A percentile compares a stretch with the other conserved stretches of the same genome.
Conservation (phyloP, 768 basidiomycete genomes). For the Holtermannia corniformis region DNA sequence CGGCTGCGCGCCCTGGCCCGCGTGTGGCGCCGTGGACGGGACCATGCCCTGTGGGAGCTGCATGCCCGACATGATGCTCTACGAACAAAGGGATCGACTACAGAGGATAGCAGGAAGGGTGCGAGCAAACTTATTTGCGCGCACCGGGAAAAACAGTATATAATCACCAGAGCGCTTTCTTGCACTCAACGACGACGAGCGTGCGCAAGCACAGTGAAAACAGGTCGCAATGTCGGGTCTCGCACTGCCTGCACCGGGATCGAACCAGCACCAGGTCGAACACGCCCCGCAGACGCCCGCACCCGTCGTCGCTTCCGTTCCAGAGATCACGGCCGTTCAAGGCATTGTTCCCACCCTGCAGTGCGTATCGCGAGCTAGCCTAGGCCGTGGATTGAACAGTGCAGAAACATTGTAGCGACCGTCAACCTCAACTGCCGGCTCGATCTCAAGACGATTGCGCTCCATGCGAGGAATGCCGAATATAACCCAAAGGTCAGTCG, state of each 20-base stretch:
- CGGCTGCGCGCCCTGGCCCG: slow-evolving; percentile 4
- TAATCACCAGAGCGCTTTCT: neutral
- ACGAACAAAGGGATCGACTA: no score
- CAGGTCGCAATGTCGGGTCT: slow-evolving; percentile 2
- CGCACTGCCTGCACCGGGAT: neutral
- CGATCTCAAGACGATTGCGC: slow-evolving; percentile 94
- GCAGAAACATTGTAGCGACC: slow-evolving; percentile 87
- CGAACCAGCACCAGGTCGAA: neutral
- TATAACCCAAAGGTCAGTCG: slow-evolving; percentile 98
- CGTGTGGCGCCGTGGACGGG: neutral
- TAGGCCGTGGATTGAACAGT: neutral
- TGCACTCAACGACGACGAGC: slow-evolving; percentile 14
- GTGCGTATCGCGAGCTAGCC: slow-evolving; percentile 40
- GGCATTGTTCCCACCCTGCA: slow-evolving; percentile 98
- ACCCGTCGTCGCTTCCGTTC: slow-evolving; percentile 21
- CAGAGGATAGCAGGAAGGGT: neutral
- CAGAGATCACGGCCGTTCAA: slow-evolving; percentile 84
- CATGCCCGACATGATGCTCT: neutral
- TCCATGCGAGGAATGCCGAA: slow-evolving; percentile 96
- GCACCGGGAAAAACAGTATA: no score
- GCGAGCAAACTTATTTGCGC: neutral
- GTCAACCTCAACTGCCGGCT: slow-evolving; percentile 95
- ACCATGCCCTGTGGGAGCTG: neutral
- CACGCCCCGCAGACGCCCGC: neutral
- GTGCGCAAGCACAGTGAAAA: slow-evolving; percentile 17